Evolutionary conservation across 345 rosid genomes (phyloP).

Genomic region (Limnanthes douglasii): DNA sequence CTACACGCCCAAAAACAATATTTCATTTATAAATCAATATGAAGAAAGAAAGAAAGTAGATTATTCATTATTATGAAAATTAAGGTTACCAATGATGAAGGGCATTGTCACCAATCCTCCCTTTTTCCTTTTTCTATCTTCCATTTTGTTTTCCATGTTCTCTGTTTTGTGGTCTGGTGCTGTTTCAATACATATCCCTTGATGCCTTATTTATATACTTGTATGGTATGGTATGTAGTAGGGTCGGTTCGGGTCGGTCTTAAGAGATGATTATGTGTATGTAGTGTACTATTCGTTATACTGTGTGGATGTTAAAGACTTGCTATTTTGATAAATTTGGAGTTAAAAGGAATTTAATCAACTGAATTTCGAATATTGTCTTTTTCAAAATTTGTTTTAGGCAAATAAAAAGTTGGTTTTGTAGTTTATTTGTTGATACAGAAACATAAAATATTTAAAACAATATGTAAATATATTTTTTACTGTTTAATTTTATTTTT

Average conservation of each 20-base stretch:
- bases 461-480: background rate
- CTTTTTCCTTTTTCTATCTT: conserved; percentile 15
- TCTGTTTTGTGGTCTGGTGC: conserved; percentile 11
- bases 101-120: conserved; percentile 69
- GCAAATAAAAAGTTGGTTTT: too few relatives aligned
- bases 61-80: background rate
- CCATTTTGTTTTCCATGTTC: conserved; percentile 17
- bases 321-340: background rate
- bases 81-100: conserved; percentile 44
- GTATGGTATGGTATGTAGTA: conserved; percentile 6
- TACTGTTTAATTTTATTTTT: background rate
- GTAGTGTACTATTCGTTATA: conserved; percentile 2
- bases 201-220: conserved; percentile 2
- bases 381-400: too few relatives aligned
- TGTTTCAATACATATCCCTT: conserved; percentile 17
- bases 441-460: background rate
- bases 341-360: background rate
- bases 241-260: conserved; percentile 8
- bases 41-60: background rate
- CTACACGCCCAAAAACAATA: conserved; percentile 16
- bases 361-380: background rate
- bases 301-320: background rate
- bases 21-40: background rate
- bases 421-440: too few relatives aligned
- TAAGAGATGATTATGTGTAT: conserved; percentile 6